Conservation (phyloP, 2,329 filamentous ascomycete genomes). For the Fusarium protoensiforme region DNA sequence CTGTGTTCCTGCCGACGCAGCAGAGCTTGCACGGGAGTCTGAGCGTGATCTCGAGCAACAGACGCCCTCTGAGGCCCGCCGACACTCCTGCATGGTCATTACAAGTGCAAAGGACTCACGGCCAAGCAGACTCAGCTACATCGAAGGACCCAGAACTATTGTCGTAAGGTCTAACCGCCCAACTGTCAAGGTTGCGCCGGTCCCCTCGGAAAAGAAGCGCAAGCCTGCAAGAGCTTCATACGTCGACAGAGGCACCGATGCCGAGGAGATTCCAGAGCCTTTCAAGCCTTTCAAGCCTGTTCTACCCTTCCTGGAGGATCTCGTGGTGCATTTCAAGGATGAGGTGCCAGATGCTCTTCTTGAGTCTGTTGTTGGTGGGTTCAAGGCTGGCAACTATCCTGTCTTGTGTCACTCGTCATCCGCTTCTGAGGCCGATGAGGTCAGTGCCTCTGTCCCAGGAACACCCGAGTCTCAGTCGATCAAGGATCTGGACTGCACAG, state of each 20-base stretch:
- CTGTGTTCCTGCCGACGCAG: slow-evolving; percentile 38
- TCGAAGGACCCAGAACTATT: slow-evolving; percentile 46
- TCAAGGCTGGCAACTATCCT: slow-evolving; percentile 47
- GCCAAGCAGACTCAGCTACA: slow-evolving; percentile 37
- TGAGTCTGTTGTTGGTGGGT: slow-evolving; percentile 59
- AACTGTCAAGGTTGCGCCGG: slow-evolving; percentile 43
- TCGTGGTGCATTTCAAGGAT: slow-evolving; percentile 65
- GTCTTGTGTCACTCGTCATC: slow-evolving; percentile 37
- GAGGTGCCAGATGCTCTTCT: slow-evolving; percentile 55
- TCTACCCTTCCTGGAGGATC: slow-evolving; percentile 65
- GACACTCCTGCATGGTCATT: slow-evolving; percentile 43
- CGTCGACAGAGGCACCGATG: slow-evolving; percentile 55
- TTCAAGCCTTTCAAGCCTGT: slow-evolving; percentile 53
- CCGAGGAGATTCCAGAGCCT: slow-evolving; percentile 37
- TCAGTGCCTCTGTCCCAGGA: slow-evolving; percentile 34
- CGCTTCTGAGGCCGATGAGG: slow-evolving; percentile 33
- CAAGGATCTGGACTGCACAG: slow-evolving; percentile 8
- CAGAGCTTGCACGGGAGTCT: slow-evolving; percentile 33
- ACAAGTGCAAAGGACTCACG: slow-evolving; percentile 34
- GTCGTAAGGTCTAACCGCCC: slow-evolving; percentile 45
- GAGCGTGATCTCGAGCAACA: slow-evolving; percentile 17
- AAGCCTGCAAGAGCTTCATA: slow-evolving; percentile 45
- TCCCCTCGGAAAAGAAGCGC: slow-evolving; percentile 43
- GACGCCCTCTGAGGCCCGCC: slow-evolving; percentile 21
- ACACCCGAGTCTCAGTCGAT: slow-evolving; percentile 40